Evolutionary conservation across 1,284 basidiomycete species (phyloP).

Genomic region (Taiwanofungus camphoratus): DNA sequence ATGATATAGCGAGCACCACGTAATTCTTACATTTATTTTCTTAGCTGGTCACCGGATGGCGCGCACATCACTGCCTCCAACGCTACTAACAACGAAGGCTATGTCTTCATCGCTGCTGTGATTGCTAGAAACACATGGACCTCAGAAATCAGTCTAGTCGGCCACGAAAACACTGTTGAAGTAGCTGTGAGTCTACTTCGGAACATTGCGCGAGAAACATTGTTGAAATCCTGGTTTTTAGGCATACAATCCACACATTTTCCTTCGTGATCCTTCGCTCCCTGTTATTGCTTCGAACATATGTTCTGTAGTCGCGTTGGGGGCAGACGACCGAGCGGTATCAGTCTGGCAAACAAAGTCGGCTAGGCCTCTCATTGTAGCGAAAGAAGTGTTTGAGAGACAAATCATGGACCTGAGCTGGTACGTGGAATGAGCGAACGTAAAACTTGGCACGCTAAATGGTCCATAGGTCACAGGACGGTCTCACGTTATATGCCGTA

Average conservation of each 20-base stretch:
- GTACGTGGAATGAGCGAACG: constrained; percentile 38
- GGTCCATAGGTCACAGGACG: constrained; percentile 76
- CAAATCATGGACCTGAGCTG: constrained; percentile 96
- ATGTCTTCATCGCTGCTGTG: constrained; percentile 95
- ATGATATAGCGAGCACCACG: background rate
- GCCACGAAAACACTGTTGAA: constrained; percentile 97
- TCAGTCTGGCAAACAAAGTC: constrained; percentile 94
- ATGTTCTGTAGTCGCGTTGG: constrained; percentile 83
- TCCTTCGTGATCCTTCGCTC: constrained; percentile 66
- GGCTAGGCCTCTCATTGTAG: constrained; percentile 85
- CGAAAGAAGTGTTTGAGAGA: constrained; percentile 90
- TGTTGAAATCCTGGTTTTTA: constrained; percentile 27
- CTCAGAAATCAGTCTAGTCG: constrained; percentile 89
- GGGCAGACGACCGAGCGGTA: constrained; percentile 83
- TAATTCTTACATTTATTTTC: background rate
- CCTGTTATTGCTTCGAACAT: constrained; percentile 73
- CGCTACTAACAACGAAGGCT: constrained; percentile 91
- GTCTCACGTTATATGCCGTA: constrained; percentile 87
- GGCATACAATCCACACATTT: constrained; percentile 91
- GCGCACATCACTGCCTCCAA: constrained; percentile 96
- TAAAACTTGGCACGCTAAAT: constrained; percentile 4
- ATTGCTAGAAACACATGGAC: constrained; percentile 86
- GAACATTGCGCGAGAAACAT: constrained; percentile 12
- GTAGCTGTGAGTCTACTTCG: constrained; percentile 62
- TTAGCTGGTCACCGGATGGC: constrained; percentile 98